phyloP scores from a whole-genome alignment of 2,329 filamentous ascomycete species.

The Teratosphaeria destructans region DNA sequence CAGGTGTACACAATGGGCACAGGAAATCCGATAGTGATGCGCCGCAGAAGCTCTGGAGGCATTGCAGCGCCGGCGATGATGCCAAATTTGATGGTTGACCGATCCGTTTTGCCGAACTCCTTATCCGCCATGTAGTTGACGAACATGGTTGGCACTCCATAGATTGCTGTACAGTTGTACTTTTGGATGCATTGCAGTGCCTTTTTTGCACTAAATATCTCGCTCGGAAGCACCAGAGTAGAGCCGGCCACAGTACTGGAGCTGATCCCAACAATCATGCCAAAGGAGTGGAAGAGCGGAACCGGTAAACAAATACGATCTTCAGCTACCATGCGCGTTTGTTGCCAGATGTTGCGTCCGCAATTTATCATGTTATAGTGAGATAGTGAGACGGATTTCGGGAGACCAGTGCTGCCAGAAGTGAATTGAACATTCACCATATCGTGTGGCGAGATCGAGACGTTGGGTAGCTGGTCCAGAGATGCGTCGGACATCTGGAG shows the following conservation, averaged over 20 bases:
- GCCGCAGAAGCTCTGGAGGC: constrained; percentile 54
- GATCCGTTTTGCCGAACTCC: constrained; percentile 13
- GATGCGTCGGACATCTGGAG: constrained; percentile 10
- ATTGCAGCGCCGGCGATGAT: constrained; percentile 61
- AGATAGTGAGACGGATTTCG: constrained; percentile 62
- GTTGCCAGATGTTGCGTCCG: constrained; percentile 19
- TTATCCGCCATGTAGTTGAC: constrained; percentile 40
- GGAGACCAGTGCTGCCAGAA: constrained; percentile 59
- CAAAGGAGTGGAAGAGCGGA: constrained; percentile 79
- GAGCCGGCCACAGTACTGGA: constrained; percentile 38
- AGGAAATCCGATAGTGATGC: constrained; percentile 58
- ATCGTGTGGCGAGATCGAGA: constrained; percentile 16
- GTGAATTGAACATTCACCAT: constrained; percentile 45
- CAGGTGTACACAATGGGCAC: constrained; percentile 58
- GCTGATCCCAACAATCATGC: constrained; percentile 47
- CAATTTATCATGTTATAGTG: constrained; percentile 5
- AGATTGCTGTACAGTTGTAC: constrained; percentile 53
- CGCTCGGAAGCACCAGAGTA: constrained; percentile 65
- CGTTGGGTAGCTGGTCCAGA: constrained; percentile 10
- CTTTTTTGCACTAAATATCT: constrained; percentile 46
- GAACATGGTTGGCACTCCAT: constrained; percentile 80
- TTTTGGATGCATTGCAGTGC: constrained; percentile 33
- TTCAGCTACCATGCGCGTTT: constrained; percentile 28
- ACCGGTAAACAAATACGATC: constrained; percentile 73
- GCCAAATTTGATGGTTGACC: constrained; percentile 35